Percentiles rank a stretch among this genome's conserved stretches.
Evolutionary conservation across 345 rosid species (phyloP).

Genomic region (Xanthoceras sorbifolium): DNA sequence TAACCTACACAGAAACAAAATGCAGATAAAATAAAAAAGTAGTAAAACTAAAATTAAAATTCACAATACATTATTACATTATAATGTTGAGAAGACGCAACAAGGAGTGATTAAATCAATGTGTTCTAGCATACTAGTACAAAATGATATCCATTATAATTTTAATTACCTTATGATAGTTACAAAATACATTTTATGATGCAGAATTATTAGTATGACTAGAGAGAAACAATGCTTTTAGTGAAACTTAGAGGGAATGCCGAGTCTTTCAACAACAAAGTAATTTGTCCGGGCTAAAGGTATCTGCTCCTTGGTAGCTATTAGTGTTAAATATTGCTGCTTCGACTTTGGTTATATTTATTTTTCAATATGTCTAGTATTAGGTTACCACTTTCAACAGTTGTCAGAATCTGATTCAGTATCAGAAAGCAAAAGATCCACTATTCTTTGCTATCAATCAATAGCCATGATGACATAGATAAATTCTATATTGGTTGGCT

Average conservation of each 20-base stretch:
- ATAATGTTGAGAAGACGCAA: background rate
- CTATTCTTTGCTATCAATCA: background rate
- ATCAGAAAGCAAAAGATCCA: background rate
- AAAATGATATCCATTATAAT: background rate
- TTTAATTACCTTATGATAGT: background rate
- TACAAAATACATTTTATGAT: slow-evolving; percentile 9
- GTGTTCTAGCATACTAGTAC: background rate
- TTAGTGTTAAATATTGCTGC: slow-evolving; percentile 1
- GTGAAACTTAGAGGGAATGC: background rate
- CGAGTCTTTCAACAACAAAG: background rate
- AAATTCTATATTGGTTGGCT: background rate
- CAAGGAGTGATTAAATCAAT: background rate
- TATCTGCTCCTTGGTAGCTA: background rate
- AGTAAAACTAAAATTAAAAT: background rate
- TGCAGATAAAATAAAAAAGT: slow-evolving; percentile 17
- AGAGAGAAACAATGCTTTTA: background rate
- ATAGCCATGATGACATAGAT: background rate
- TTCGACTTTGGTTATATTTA: no score
- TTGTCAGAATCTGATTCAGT: background rate
- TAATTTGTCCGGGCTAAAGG: background rate
- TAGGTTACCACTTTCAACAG: no score
- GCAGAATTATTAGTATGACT: background rate
- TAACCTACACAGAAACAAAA: slow-evolving; percentile 54
- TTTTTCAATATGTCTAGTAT: no score
- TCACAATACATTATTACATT: background rate